These are phyloP conservation scores for Musa schizocarpa DNA, from an alignment of 176 grass and related monocot species.

Conservation along the genomic window DNA sequence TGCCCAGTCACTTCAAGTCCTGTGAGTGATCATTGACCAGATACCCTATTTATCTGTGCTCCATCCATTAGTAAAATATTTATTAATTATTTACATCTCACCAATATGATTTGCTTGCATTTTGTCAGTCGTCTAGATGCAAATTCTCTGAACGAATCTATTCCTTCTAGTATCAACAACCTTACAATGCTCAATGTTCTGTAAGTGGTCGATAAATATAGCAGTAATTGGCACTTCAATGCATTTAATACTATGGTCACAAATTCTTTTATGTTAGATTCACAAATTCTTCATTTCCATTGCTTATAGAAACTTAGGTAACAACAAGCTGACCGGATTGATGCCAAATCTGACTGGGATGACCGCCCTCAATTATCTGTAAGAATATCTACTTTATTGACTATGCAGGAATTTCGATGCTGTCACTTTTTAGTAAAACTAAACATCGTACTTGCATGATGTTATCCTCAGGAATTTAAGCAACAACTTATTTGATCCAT, in stretches of 20 bases:
- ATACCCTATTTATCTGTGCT: background rate
- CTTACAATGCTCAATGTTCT: background rate
- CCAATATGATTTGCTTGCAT: background rate
- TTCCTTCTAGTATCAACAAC: constrained; percentile 7
- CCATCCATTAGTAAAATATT: background rate
- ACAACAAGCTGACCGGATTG: constrained; percentile 25
- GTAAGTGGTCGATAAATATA: background rate
- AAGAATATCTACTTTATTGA: constrained; percentile 14
- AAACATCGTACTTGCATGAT: background rate
- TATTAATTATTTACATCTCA: background rate
- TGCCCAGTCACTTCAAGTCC: constrained; percentile 43
- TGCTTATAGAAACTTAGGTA: constrained; percentile 47
- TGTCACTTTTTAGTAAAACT: background rate
- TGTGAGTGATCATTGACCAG: constrained; percentile 42
- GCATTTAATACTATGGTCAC: background rate
- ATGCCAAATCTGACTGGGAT: constrained; percentile 47
- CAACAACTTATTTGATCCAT: constrained; percentile 38
- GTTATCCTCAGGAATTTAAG: constrained; percentile 37
- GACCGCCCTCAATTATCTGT: constrained; percentile 38
- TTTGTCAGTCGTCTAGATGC: constrained; percentile 5
- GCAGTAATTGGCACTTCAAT: background rate
- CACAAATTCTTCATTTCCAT: background rate
- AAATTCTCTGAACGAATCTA: background rate
- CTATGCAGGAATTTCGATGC: background rate
- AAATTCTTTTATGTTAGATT: background rate